These are phyloP conservation scores for Dissophora globulifera DNA, from an alignment of 192 early-diverging fungal species.

Conservation along the genomic window DNA sequence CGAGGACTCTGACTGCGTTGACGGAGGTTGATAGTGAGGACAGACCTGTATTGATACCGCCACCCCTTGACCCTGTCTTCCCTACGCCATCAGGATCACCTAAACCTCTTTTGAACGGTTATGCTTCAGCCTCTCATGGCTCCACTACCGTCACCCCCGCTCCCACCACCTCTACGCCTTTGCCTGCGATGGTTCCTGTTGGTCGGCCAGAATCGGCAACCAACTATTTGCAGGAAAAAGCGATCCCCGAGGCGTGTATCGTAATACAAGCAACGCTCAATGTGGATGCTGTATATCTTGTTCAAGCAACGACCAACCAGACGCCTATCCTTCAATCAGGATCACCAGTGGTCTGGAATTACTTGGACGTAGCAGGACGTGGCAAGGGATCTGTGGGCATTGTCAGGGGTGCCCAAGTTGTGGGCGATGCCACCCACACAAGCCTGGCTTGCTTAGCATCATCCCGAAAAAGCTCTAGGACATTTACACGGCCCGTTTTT, in stretches of 20 bases:
- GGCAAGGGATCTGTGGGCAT: slow-evolving; percentile 38
- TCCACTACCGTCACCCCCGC: too few species aligned
- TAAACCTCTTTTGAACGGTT: slow-evolving; percentile 13
- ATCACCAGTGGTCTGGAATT: slow-evolving; percentile 43
- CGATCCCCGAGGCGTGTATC: slow-evolving; percentile 39
- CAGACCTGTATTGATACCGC: slow-evolving; percentile 16
- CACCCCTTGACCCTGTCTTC: slow-evolving; percentile 30
- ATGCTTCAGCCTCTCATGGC: background rate
- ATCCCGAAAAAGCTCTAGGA: slow-evolving; percentile 24
- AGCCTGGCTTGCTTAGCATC: slow-evolving; percentile 19
- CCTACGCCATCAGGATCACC: slow-evolving; percentile 48
- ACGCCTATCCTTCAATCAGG: slow-evolving; percentile 23
- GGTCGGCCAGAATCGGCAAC: too few species aligned
- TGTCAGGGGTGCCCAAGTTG: slow-evolving; percentile 21
- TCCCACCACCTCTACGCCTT: too few species aligned
- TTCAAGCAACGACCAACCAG: slow-evolving; percentile 28
- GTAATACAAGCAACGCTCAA: slow-evolving; percentile 42
- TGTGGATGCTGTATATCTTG: slow-evolving; percentile 48
- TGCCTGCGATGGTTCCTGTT: too few species aligned
- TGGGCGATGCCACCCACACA: slow-evolving; percentile 14
- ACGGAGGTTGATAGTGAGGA: background rate
- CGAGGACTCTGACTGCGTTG: background rate
- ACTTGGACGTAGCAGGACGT: slow-evolving; percentile 32
- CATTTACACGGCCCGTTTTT: slow-evolving; percentile 11
- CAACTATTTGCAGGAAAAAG: slow-evolving; percentile 30